Evolutionary conservation across 805 yeast genomes (phyloP).

Genomic region (Wickerhamiella galacta): DNA sequence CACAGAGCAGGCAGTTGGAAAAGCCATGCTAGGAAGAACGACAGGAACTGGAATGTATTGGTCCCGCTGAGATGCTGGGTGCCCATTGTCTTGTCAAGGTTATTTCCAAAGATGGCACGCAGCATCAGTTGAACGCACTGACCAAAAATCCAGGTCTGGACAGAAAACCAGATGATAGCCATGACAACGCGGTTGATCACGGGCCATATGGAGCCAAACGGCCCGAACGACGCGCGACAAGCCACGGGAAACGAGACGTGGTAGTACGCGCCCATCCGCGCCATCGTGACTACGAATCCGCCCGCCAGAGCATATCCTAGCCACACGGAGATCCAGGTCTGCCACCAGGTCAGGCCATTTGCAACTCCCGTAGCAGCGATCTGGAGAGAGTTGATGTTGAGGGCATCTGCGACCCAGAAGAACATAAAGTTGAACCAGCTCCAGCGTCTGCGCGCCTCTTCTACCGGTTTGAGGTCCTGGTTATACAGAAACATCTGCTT

Average conservation of each 20-base stretch:
- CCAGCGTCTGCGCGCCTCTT: slow-evolving; percentile 61
- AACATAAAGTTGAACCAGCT: slow-evolving; percentile 59
- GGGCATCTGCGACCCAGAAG: slow-evolving; percentile 78
- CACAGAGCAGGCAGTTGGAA: slow-evolving; percentile 61
- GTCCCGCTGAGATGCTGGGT: slow-evolving; percentile 26
- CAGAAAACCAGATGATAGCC: slow-evolving; percentile 77
- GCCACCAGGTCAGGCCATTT: slow-evolving; percentile 75
- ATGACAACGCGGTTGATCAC: slow-evolving; percentile 69
- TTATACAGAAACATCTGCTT: slow-evolving; percentile 38
- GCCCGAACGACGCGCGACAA: slow-evolving; percentile 67
- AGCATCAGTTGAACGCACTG: slow-evolving; percentile 65
- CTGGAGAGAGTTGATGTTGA: slow-evolving; percentile 79
- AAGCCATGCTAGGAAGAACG: slow-evolving; percentile 67
- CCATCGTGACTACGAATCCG: slow-evolving; percentile 44
- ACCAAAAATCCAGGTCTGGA: slow-evolving; percentile 70
- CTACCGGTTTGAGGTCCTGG: slow-evolving; percentile 66
- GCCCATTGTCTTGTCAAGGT: slow-evolving; percentile 22
- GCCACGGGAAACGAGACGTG: slow-evolving; percentile 73
- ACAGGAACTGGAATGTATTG: slow-evolving; percentile 51
- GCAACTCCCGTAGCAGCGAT: slow-evolving; percentile 70
- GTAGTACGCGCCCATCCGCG: slow-evolving; percentile 62
- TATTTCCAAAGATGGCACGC: slow-evolving; percentile 37
- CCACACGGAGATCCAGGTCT: slow-evolving; percentile 76
- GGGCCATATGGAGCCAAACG: slow-evolving; percentile 78
- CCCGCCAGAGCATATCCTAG: slow-evolving; percentile 59